These are phyloP conservation scores for Globisporangium sylvaticum DNA, from an alignment of 352 stramenopile genomes.

Conservation along the genomic window DNA sequence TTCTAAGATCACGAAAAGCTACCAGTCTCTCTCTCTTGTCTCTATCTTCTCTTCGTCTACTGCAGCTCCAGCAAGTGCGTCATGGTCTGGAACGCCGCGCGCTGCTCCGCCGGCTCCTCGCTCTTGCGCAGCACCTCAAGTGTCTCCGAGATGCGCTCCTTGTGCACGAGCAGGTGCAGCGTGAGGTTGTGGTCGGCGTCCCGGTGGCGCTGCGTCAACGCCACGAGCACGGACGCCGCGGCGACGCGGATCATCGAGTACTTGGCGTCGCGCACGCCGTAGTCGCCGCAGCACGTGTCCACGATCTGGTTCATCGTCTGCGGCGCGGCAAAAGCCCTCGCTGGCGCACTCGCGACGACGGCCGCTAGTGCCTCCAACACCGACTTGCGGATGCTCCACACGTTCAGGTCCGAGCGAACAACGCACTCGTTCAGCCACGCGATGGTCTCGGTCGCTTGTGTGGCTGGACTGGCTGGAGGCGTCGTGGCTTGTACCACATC, in stretches of 20 bases:
- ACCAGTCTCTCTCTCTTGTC: not conserved
- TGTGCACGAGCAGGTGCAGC: constrained; percentile 43
- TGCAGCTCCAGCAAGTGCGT: constrained; percentile 32
- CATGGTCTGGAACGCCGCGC: constrained; percentile 48
- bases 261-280: constrained; percentile 61
- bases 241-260: constrained; percentile 71
- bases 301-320: constrained; percentile 34
- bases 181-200: constrained; percentile 25
- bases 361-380: constrained; percentile 40
- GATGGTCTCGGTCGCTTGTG: constrained; percentile 27
- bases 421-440: constrained; percentile 50
- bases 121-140: constrained; percentile 41
- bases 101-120: constrained; percentile 62
- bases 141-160: constrained; percentile 37
- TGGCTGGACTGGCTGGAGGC: not conserved
- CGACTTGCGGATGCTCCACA: constrained; percentile 65
- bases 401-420: constrained; percentile 33
- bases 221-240: constrained; percentile 39
- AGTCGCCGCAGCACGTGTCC: constrained; percentile 39
- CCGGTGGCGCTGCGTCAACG: constrained; percentile 34
- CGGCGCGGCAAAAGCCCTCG: constrained; percentile 17
- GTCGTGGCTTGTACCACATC: not conserved
- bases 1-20: not conserved
- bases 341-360: constrained; percentile 31
- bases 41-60: not conserved